Base-by-base conservation (phyloP, 202 grass and related monocot genomes). In the Setaria italica region DNA sequence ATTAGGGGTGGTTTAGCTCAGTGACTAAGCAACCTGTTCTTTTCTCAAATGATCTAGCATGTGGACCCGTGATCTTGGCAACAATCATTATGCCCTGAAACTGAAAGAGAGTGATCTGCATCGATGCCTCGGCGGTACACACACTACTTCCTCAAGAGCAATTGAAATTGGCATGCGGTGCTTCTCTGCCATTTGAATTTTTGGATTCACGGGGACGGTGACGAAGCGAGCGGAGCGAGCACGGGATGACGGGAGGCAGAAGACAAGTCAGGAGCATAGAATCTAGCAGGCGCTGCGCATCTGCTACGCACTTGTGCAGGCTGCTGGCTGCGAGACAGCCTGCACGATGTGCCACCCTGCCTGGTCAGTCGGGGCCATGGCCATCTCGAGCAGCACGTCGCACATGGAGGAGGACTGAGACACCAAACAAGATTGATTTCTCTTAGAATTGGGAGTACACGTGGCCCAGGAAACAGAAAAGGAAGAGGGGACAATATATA, bases 261-360 rank as follows among this genome's bases (percentile, higher is more conserved):
- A 33, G 29, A 10, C 8, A 60, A 65, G 62, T 2, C 46, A 4
- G 9, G 33, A 12, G 72, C 50, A 41, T 29, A 10, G 50, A 59
- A 76, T 59, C 51, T 76, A 76, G 32, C 51, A 21, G 53, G 73
- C 34, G 50, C 19, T 25, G 53, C 34, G 56, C 53, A 14, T 42
- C 19, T 1, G 73, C 34, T 13, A 33, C n/a, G 54, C 35, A 5
- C 39, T 41, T 41, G 39, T 6, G n/a, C 8, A 4, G 20, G 7
- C 12, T 19, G 51, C 51, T 8, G 19, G 37, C 74, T 16, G 34
- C 17, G 39, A 17, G 75, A 14, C 37, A 57, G 71, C 35, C 35
- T 32, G 20, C 75, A 59, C 58, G 75, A 60, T 42, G 74, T 60
- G 37, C 37, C 20, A 77, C 20, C 35, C 32, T 67, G 66, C 66